Evolutionary conservation across 352 stramenopile species (phyloP), one percentile per base, ranked within the genome.

Genomic region (Blastocystis sp.): DNA sequence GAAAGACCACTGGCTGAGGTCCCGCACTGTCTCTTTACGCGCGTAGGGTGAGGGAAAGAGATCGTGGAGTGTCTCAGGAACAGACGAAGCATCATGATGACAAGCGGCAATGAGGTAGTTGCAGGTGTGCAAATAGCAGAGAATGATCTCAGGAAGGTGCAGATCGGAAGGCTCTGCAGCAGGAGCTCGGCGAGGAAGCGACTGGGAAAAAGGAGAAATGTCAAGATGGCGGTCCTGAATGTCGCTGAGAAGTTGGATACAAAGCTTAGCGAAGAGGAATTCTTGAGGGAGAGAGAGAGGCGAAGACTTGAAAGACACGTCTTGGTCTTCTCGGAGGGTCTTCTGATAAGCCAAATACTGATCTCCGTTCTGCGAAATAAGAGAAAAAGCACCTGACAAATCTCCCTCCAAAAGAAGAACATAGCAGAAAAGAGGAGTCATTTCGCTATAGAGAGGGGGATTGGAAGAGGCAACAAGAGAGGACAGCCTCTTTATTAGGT

Each of bases 241-340:
- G 26, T 85, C 55, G 55, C 53, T 66, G 34, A 85, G n/a, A 50
- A 85, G 41, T 18, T 85, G 73, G 30, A 85, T 85, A 45, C 47
- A 65, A 8, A 85, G 43, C 3, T 24, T 34, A 37, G 43, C 73
- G 45, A 85, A 85, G 3, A 85, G 73, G 53, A 66, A 85, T 55
- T 85, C 73, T 65, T 68, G 73, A 66, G 73, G 73, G 0, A 85
- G 73, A 20, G 73, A 50, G 16, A 53, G 45, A 56, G 24, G n/a
- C 3, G 37, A 13, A 37, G 37, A 81, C 24, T 54, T 26, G 39
- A 13, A 26, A 66, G 8, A 8, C 8, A 16, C 5, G 30, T 11
- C n/a, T 55, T 78, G 3, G 7, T 16, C 4, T 20, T 54, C 39
- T 55, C 39, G 50, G 1, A 59, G 50, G 20, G 50, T n/a, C 16